phyloP scores from a whole-genome alignment of 306 rosid species.

The Fragaria vesca region DNA sequence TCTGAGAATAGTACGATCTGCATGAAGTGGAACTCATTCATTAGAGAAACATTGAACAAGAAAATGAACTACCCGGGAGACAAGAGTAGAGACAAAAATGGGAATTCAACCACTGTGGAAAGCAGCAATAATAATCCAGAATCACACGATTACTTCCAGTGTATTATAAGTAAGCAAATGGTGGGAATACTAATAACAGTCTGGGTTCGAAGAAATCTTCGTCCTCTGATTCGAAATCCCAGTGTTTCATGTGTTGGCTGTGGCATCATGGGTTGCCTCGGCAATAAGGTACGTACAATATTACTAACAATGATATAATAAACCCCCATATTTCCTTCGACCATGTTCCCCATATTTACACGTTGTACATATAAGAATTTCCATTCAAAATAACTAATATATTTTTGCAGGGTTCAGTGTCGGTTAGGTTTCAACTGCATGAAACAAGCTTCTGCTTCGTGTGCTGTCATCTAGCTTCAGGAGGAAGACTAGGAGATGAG shows the following conservation, averaged over 20 bases:
- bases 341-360: too few species aligned
- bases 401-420: conserved; percentile 76
- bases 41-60: conserved; percentile 66
- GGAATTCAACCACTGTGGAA: conserved; percentile 2
- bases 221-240: conserved; percentile 61
- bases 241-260: conserved; percentile 83
- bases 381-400: background rate
- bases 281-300: conserved; percentile 62
- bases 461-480: conserved; percentile 89
- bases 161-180: conserved; percentile 87
- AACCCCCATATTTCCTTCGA: background rate
- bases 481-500: conserved; percentile 69
- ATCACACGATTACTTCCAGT: conserved; percentile 43
- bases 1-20: conserved; percentile 54
- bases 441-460: conserved; percentile 87
- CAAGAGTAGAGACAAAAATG: background rate
- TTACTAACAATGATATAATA: background rate
- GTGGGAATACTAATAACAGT: conserved; percentile 84
- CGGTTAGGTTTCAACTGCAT: conserved; percentile 70
- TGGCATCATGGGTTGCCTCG: conserved; percentile 86
- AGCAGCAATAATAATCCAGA: background rate
- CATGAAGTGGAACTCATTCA: conserved; percentile 63
- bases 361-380: too few species aligned
- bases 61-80: conserved; percentile 4
- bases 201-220: conserved; percentile 64